Base-by-base conservation (phyloP, 2,329 filamentous ascomycete species). In the Diaporthe nobilis region DNA sequence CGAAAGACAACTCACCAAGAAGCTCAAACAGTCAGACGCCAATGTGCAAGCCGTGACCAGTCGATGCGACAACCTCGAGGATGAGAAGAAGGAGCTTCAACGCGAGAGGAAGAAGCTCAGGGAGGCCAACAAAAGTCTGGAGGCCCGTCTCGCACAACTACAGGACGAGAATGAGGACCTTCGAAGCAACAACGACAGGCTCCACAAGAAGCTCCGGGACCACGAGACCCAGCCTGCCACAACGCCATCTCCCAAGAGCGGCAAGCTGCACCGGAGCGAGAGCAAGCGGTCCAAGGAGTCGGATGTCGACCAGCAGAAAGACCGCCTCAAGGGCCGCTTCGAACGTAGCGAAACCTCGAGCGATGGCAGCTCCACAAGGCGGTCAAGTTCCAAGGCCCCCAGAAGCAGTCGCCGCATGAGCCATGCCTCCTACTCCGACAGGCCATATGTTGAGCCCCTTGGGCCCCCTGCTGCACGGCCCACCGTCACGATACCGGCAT, bases 261-360 rank as follows among this genome's bases (percentile, higher is more conserved):
- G 77, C 58, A 82, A 81, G 74, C 70, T 74, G n/a, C 80, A 78
- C 71, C 80, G 81, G 20, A 80, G 78, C 73, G 51, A 77, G 25
- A 82, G 79, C 81, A 79, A 78, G 74, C 78, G 79, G 13, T 61
- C 75, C 61, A 79, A 80, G 71, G 78, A 78, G 22, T 70, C 74
- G 12, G 79, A 78, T 58, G 73, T 79, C 15, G 80, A 82, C 67
- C 81, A 79, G 74, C 78, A 80, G 44, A 76, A 76, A 9, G 71
- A 49, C 9, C 79, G 80, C n/a, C 80, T 84, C 57, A 80, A 81
- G 67, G 79, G 79, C 73, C 82, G 83, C 65, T 84, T 84, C 77
- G 78, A 79, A 61, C 79, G 79, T 71, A 78, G 63, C 70, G 81
- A 81, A 6, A 80, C 79, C 42, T 80, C 80, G 77, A 80, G 80